Evolutionary conservation across 2,329 filamentous ascomycete species (phyloP).

Genomic region (Colletotrichum sp.): DNA sequence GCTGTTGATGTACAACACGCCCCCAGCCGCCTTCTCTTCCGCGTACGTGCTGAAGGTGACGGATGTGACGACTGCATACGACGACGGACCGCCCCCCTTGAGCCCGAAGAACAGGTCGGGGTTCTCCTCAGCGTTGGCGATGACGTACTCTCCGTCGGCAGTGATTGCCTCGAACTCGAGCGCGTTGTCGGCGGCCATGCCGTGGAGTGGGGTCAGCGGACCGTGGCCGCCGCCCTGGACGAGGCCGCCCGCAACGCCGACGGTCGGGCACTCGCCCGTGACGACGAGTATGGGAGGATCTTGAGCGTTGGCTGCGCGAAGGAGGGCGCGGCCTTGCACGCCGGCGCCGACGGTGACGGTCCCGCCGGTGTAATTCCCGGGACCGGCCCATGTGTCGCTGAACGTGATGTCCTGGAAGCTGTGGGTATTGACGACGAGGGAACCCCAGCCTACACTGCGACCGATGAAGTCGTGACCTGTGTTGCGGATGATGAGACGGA

Average conservation of each 20-base stretch:
- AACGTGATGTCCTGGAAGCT: constrained; percentile 54
- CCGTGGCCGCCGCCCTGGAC: constrained; percentile 64
- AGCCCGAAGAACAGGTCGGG: constrained; percentile 63
- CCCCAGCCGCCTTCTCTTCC: constrained; percentile 45
- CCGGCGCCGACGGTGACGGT: constrained; percentile 61
- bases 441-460: constrained; percentile 65
- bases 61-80: constrained; percentile 56
- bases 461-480: constrained; percentile 65
- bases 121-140: constrained; percentile 48
- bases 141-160: constrained; percentile 46
- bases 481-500: constrained; percentile 60
- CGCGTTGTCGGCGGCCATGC: constrained; percentile 50
- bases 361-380: constrained; percentile 49
- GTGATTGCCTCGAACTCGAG: constrained; percentile 52
- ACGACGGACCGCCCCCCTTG: constrained; percentile 56
- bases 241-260: constrained; percentile 66
- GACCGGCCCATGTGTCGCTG: constrained; percentile 36
- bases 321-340: constrained; percentile 50
- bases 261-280: constrained; percentile 58
- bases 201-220: constrained; percentile 47
- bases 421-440: constrained; percentile 62
- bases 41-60: constrained; percentile 58
- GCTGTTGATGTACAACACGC: constrained; percentile 43
- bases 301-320: constrained; percentile 43
- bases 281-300: constrained; percentile 49